A percentile compares a stretch with the other conserved stretches of the same genome.
These are phyloP conservation scores for Phyllosticta citrichinensis DNA, from an alignment of 2,329 filamentous ascomycete genomes.

Conservation along the genomic window DNA sequence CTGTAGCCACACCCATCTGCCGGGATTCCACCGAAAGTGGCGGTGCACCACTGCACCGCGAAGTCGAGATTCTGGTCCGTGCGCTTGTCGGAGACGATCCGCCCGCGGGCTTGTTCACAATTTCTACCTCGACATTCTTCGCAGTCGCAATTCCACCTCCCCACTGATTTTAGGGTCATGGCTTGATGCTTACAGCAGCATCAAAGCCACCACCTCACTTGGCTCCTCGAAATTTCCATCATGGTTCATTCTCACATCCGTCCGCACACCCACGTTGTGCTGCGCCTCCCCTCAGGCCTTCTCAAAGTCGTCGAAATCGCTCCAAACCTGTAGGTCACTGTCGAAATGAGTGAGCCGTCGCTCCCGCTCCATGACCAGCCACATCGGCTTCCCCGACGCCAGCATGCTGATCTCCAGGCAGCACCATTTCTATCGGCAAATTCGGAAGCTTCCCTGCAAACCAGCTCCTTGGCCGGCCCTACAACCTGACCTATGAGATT, in stretches of 20 bases:
- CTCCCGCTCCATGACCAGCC: not conserved
- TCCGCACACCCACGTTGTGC: slow-evolving; percentile 42
- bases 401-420: slow-evolving; percentile 27
- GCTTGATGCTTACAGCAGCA: not conserved
- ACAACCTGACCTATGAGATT: slow-evolving; percentile 84
- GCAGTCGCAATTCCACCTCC: not conserved
- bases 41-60: not conserved
- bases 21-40: not conserved
- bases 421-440: slow-evolving; percentile 81
- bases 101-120: too few species aligned
- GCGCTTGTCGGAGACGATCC: not conserved
- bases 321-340: slow-evolving; percentile 53
- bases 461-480: slow-evolving; percentile 81
- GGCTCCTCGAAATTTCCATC: not conserved
- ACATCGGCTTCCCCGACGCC: not conserved
- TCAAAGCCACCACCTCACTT: not conserved
- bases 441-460: slow-evolving; percentile 87
- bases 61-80: not conserved
- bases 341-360: slow-evolving; percentile 17
- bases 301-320: slow-evolving; percentile 49
- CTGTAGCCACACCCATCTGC: not conserved
- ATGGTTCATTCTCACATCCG: slow-evolving; percentile 36
- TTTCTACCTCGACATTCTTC: not conserved
- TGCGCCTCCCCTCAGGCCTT: slow-evolving; percentile 49
- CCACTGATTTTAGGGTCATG: not conserved